Evolutionary conservation across 495 filamentous ascomycete species (phyloP), one percentile per base, ranked within the genome.

Genomic region (Trichocladium uniseriatum): DNA sequence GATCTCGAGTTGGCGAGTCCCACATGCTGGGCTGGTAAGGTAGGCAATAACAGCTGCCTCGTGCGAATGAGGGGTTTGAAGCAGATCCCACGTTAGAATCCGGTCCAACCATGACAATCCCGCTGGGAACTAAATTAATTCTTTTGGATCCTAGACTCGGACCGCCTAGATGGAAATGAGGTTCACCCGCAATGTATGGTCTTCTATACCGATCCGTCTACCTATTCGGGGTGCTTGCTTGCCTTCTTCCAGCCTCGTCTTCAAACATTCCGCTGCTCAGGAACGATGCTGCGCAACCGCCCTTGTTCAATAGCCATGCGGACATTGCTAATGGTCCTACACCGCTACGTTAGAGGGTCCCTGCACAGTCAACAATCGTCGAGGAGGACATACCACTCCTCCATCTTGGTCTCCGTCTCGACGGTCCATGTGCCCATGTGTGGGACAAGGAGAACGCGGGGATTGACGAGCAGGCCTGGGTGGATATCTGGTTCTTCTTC

Each of bases 401-500:
- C 87, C 87, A 92, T 90, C 58, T 86, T 82, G 45, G 73, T 79
- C 65, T 86, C 81, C 15, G 79, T 80, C 67, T 80, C 69, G 37
- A 68, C 54, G 1, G 74, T 77, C 56, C 66, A 72, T 0, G 87
- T 91, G 6, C 87, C 87, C 68, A 92, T 85, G 63, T 94, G 87
- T 21, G 87, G 87, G 40, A 89, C 61, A 42, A 94, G 61, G 68
- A 91, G 79, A 24, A 86, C 83, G 27, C 77, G 71, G 4, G 80
- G 77, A 59, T 85, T 87, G 47, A 72, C 74, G 32, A 91, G 64
- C 34, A 94, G 67, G 2, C 83, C 85, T 2, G 77, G 70, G 57
- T 91, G 83, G 31, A 92, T 71, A 28, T 77, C 64, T 1, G 86
- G 86, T 66, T 90, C 86, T 21, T 87, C 71, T 67, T 90, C 86